These are phyloP conservation scores for Candida ortonii DNA, from an alignment of 805 yeast species.

Conservation along the genomic window DNA sequence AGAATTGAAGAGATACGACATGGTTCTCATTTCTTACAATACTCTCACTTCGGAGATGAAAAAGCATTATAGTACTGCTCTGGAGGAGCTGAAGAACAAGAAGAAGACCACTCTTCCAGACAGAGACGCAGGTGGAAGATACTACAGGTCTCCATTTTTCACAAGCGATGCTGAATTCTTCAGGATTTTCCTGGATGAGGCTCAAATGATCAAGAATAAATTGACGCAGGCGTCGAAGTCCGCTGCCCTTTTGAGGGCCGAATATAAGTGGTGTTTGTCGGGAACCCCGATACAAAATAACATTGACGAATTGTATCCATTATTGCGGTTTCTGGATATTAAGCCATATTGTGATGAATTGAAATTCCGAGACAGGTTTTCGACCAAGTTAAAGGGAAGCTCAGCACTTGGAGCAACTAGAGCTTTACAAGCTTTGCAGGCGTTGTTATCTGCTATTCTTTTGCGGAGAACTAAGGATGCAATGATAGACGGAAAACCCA, in stretches of 20 bases:
- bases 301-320: conserved; percentile 52
- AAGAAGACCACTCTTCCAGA: conserved; percentile 35
- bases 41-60: conserved; percentile 76
- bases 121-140: conserved; percentile 33
- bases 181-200: conserved; percentile 54
- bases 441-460: conserved; percentile 68
- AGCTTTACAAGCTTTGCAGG: conserved; percentile 61
- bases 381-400: conserved; percentile 48
- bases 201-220: conserved; percentile 54
- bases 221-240: conserved; percentile 46
- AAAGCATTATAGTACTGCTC: conserved; percentile 49
- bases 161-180: conserved; percentile 47
- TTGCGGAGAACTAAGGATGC: conserved; percentile 73
- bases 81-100: conserved; percentile 28
- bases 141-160: conserved; percentile 65
- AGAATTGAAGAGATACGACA: conserved; percentile 57
- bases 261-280: conserved; percentile 48
- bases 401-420: conserved; percentile 17
- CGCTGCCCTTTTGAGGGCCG: conserved; percentile 38
- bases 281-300: conserved; percentile 62
- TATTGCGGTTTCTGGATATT: conserved; percentile 48
- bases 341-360: conserved; percentile 64
- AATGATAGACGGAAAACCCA: conserved; percentile 73
- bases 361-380: conserved; percentile 54
- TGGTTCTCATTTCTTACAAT: conserved; percentile 76